Evolutionary conservation across 345 rosid species (phyloP), one percentile per base, ranked within the genome.

Genomic region (Schrenkiella parvula): DNA sequence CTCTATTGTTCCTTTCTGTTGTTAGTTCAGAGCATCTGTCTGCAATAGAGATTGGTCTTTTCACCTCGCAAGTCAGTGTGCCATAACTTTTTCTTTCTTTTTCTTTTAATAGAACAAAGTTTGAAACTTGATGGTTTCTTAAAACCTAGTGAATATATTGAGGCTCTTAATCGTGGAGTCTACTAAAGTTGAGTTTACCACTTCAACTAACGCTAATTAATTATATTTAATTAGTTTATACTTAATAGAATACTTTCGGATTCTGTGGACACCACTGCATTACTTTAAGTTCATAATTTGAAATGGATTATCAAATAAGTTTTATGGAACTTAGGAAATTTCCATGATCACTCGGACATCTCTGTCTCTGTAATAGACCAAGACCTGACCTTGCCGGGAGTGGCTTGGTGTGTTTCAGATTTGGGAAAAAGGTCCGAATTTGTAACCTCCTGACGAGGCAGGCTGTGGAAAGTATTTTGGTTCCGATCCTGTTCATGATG

Each of bases 1-100:
- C 53, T 55, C 50, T 66, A 0, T 73, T 23, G 71, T 73, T 66
- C 25, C 9, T 38, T 66, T 66, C 66, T 64, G 56, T 53, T 50
- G 7, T 50, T 50, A 13, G 76, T 72, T 51, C 69, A 54, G 64
- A 72, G 76, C 15, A 42, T 64, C 55, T 42, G 52, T 25, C 32
- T 38, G 19, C 32, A n/a, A 2, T 55, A 4, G 37, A 64, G 55
- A 23, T 46, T 57, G 26, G 51, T 57, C 72, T 73, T 73, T 74
- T 74, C 44, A 48, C 58, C 25, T 56, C 48, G 17, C 18, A 4
- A n/a, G 39, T 48, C 51, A 25, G 11, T 35, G 7, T 25, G 37
- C 56, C 47, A 8, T 52, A 0, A 38, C 14, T 15, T 72, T 66
- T n/a, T 51, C 7, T 1, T 32, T 62, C 17, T n/a, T 52, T 50